Conservation (phyloP, 2,329 filamentous ascomycete species). For the Colletotrichum lentis region DNA sequence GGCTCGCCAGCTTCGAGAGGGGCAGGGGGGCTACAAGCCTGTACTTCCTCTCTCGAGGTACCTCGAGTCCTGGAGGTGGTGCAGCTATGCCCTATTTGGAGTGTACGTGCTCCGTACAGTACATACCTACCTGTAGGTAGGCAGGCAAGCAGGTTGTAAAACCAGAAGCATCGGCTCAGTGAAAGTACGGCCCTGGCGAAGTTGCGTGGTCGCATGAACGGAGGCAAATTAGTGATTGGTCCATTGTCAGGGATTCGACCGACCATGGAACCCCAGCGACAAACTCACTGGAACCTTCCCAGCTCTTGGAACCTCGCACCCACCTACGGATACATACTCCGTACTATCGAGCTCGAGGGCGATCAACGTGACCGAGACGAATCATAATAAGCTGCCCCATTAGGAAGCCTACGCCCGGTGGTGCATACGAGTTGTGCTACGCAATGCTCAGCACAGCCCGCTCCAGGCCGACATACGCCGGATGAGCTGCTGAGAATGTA, state of each 20-base stretch:
- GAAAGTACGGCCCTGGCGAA: slow-evolving; percentile 13
- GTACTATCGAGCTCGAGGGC: slow-evolving; percentile 6
- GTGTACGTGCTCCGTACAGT: too few species aligned
- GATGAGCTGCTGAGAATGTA: slow-evolving; percentile 32
- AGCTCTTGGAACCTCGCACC: slow-evolving; percentile 22
- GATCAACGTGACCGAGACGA: slow-evolving; percentile 31
- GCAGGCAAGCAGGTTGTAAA: neutral
- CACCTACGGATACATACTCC: neutral
- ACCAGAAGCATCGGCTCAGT: slow-evolving; percentile 9
- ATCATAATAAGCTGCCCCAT: slow-evolving; percentile 37
- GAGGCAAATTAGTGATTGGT: slow-evolving; percentile 37
- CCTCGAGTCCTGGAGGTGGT: neutral
- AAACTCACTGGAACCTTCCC: slow-evolving; percentile 22
- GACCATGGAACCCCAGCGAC: slow-evolving; percentile 22
- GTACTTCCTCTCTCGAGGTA: slow-evolving; percentile 28
- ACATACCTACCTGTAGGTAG: too few species aligned
- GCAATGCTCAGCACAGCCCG: slow-evolving; percentile 34
- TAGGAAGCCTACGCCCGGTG: slow-evolving; percentile 29
- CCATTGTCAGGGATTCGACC: slow-evolving; percentile 21
- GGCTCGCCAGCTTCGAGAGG: neutral
- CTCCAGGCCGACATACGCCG: slow-evolving; percentile 26
- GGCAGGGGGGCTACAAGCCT: neutral
- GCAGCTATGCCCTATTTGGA: neutral
- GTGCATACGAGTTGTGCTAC: slow-evolving; percentile 37
- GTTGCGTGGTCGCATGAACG: slow-evolving; percentile 33